Conservation (phyloP, 2,329 filamentous ascomycete species). For the Calcarisporium arbuscula region DNA sequence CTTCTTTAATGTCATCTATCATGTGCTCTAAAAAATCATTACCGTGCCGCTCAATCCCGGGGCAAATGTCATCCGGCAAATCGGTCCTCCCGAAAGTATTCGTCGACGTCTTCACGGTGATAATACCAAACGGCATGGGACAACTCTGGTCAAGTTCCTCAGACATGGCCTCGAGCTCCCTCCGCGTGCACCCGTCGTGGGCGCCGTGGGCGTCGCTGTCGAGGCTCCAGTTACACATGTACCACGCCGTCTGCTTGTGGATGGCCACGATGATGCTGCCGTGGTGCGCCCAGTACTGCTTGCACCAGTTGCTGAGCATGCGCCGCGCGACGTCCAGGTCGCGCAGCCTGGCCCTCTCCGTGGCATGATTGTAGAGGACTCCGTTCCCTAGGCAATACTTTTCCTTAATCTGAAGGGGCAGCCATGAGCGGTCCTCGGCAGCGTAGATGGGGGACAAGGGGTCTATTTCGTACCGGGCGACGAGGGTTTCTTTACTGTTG, state of each 20-base stretch:
- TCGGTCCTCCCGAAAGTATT: too few relatives aligned
- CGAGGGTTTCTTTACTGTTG: neutral
- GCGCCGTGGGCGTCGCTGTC: neutral
- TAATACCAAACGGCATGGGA: too few relatives aligned
- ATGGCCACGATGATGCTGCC: slow-evolving; percentile 4
- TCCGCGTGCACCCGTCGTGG: neutral
- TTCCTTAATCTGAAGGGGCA: too few relatives aligned
- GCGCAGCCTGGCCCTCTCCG: neutral
- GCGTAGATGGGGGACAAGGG: neutral
- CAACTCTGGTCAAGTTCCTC: too few relatives aligned
- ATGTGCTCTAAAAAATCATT: too few relatives aligned
- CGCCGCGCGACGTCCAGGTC: slow-evolving; percentile 1
- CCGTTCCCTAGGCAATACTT: too few relatives aligned
- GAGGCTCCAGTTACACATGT: slow-evolving; percentile 5
- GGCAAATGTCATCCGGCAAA: too few relatives aligned
- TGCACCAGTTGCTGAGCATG: slow-evolving; percentile 10
- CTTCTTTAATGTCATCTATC: too few relatives aligned
- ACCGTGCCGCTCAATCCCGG: too few relatives aligned
- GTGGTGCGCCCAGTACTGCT: neutral
- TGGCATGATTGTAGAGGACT: neutral
- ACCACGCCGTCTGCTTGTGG: slow-evolving; percentile 3
- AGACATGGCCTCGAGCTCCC: slow-evolving; percentile 2
- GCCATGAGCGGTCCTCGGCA: slow-evolving; percentile 1
- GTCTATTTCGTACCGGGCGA: slow-evolving; percentile 2
- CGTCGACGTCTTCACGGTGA: too few relatives aligned